phyloP scores from a whole-genome alignment of 306 rosid genomes.

The Malus sylvestris region DNA sequence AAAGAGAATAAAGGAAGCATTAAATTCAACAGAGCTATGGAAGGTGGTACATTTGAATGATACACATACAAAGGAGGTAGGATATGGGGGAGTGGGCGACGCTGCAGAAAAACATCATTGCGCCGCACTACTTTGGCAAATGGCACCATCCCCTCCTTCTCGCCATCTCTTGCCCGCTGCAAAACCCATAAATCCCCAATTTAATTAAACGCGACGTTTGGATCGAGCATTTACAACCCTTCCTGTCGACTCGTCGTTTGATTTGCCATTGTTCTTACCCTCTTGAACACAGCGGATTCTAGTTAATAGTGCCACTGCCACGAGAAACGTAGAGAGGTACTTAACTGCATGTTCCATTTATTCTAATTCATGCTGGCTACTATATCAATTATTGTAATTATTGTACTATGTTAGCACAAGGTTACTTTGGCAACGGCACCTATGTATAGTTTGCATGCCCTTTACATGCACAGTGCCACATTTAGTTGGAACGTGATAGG shows the following conservation, averaged over 20 bases:
- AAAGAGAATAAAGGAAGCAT: neutral
- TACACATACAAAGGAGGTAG: neutral
- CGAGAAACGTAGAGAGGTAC: neutral
- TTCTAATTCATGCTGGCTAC: neutral
- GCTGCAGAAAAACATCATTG: neutral
- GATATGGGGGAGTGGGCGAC: neutral
- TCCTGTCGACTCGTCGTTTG: neutral
- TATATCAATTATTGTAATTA: neutral
- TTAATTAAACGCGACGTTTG: neutral
- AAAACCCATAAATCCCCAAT: neutral
- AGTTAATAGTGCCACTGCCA: no score
- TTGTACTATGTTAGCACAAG: neutral
- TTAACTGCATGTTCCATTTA: neutral
- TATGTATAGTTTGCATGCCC: neutral
- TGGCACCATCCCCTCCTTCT: neutral
- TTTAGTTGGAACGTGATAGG: neutral
- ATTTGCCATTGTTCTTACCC: neutral
- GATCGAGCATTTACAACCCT: neutral
- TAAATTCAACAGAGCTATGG: neutral
- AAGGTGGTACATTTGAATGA: neutral
- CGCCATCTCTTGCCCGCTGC: neutral
- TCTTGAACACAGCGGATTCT: neutral
- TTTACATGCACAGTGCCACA: neutral
- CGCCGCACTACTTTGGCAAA: constrained; percentile 1
- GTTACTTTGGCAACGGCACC: neutral